Evolutionary conservation across 2,329 filamentous ascomycete genomes (phyloP).

Genomic region (Apiospora hydei): DNA sequence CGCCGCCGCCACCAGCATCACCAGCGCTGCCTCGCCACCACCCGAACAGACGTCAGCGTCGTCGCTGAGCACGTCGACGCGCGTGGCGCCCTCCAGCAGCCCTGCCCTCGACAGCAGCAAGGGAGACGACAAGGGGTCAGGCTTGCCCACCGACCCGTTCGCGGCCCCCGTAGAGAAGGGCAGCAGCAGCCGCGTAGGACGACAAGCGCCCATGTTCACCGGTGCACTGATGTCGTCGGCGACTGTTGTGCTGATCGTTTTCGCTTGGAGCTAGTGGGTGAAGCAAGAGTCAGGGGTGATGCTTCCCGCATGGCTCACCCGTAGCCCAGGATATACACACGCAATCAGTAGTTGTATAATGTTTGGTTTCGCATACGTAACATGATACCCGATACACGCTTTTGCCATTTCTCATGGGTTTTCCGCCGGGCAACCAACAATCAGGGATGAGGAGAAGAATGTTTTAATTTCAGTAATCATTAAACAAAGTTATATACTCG

Average conservation of each 20-base stretch:
- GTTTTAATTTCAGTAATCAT: neutral
- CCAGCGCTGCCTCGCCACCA: neutral
- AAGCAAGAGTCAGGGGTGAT: neutral
- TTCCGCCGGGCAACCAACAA: neutral
- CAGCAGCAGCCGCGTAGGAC: neutral
- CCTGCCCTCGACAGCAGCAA: neutral
- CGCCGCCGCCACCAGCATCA: neutral
- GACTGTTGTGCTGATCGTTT: neutral
- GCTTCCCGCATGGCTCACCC: neutral
- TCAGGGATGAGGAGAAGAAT: neutral
- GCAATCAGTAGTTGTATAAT: slow-evolving; percentile 11
- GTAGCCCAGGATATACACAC: neutral
- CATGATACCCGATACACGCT: slow-evolving; percentile 5
- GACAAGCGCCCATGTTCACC: neutral
- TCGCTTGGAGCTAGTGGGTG: neutral
- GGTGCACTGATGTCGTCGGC: neutral
- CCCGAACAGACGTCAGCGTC: neutral
- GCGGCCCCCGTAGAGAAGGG: neutral
- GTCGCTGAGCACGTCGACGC: neutral
- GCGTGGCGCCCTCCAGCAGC: neutral
- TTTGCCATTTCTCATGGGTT: neutral
- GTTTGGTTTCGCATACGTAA: neutral
- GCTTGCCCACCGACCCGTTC: neutral
- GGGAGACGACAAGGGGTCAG: neutral
- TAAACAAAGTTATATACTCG: neutral